phyloP scores from a whole-genome alignment of 2,329 filamentous ascomycete genomes.

The Colletotrichum siamense region DNA sequence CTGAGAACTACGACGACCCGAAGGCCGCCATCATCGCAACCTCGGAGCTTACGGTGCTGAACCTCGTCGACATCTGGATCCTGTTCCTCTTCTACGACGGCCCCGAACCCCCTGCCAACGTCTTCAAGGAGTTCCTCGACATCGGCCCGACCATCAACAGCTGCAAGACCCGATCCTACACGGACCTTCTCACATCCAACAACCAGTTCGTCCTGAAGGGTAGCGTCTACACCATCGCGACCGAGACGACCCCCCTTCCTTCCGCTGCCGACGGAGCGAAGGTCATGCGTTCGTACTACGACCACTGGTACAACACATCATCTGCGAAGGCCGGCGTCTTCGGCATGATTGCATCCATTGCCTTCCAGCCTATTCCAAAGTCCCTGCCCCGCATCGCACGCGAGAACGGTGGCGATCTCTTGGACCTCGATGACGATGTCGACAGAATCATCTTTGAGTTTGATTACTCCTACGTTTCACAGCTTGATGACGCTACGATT shows the following conservation, averaged over 20 bases:
- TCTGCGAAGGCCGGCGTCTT: slow-evolving; percentile 13
- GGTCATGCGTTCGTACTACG: slow-evolving; percentile 35
- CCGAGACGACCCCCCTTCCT: slow-evolving; percentile 41
- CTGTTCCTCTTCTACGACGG: slow-evolving; percentile 70
- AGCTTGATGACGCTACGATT: slow-evolving; percentile 32
- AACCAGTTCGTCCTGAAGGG: slow-evolving; percentile 35
- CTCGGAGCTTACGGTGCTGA: slow-evolving; percentile 48
- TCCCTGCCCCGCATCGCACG: slow-evolving; percentile 34
- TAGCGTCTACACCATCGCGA: slow-evolving; percentile 41
- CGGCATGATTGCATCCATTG: slow-evolving; percentile 34
- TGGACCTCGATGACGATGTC: slow-evolving; percentile 41
- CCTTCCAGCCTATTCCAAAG: slow-evolving; percentile 44
- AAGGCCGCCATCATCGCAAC: slow-evolving; percentile 67
- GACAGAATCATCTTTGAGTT: slow-evolving; percentile 49
- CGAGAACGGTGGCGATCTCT: slow-evolving; percentile 40
- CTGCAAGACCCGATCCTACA: slow-evolving; percentile 51
- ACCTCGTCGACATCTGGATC: slow-evolving; percentile 58
- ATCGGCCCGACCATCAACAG: slow-evolving; percentile 48
- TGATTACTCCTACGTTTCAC: slow-evolving; percentile 43
- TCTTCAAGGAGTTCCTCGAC: slow-evolving; percentile 62
- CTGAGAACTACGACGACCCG: slow-evolving; percentile 58
- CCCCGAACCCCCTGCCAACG: slow-evolving; percentile 51
- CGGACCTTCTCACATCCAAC: slow-evolving; percentile 50
- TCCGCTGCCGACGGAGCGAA: slow-evolving; percentile 27
- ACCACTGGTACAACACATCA: slow-evolving; percentile 37